Conservation (phyloP, 257 asterid species). For the Ligustrum vulgare region DNA sequence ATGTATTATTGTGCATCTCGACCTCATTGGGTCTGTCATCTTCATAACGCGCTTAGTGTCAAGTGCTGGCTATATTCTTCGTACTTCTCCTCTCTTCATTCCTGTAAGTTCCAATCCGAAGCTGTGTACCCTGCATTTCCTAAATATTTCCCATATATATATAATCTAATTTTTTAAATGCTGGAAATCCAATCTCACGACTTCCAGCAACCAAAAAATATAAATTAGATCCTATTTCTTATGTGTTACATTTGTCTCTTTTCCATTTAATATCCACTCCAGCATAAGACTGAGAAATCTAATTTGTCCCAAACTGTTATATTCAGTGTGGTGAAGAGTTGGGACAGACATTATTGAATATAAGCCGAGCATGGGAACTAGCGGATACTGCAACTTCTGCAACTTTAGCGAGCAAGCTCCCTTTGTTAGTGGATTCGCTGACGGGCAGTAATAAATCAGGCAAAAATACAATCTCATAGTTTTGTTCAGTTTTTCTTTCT, state of each 20-base stretch:
- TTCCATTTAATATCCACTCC: background rate
- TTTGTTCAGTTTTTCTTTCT: conserved; percentile 1
- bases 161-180: background rate
- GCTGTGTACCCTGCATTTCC: background rate
- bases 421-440: conserved; percentile 44
- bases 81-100: background rate
- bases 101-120: background rate
- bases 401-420: conserved; percentile 59
- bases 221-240: background rate
- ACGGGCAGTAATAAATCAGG: conserved; percentile 66
- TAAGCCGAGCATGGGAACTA: conserved; percentile 87
- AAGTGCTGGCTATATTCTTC: background rate
- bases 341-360: conserved; percentile 63
- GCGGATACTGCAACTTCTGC: conserved; percentile 77
- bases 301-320: conserved; percentile 10
- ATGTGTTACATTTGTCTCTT: background rate
- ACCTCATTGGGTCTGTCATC: background rate
- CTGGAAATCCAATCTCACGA: background rate
- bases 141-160: background rate
- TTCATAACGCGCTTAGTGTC: background rate
- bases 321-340: conserved; percentile 85
- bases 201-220: background rate
- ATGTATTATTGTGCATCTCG: background rate
- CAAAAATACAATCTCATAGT: conserved; percentile 33
- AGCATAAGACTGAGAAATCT: background rate